Base-by-base conservation (phyloP, 1,284 basidiomycete genomes). In the Ustilago sp. region DNA sequence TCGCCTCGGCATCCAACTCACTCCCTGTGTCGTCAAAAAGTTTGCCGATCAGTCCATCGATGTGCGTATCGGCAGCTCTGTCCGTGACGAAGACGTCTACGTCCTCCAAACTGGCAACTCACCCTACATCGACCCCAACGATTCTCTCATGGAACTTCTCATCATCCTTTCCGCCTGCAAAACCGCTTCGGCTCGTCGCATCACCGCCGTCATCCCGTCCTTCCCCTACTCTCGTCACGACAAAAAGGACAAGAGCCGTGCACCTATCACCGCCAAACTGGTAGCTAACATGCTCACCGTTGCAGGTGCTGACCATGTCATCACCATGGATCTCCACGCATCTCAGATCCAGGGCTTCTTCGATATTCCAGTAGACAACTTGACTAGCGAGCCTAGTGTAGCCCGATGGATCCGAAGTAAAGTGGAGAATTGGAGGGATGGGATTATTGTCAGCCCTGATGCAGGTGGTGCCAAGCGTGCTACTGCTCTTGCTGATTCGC, bases 291-390 rank as follows among this genome's bases (percentile, higher is more conserved):
- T 99, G 91, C 90, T 99, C 68, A 93, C 92, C 47, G 93, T 97
- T 32, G 96, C 97, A 15, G 96, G 96, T 35, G 95, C 94, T 80
- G 95, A 99, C 88, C 96, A 99, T 86, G 93, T 99, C 83, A 99
- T 99, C 84, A 99, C 96, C 23, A 95, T 99, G 92, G 96, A 99
- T 86, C 89, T 99, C 47, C 96, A 99, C 86, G 97, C 96, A 12
- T 94, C 93, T 80, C 96, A 99, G 88, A 98, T 99, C 77, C 96
- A 99, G 87, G 96, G 96, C 12, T 99, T 99, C 89, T 99, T 99
- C 86, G 95, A 99, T 87, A 95, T 99, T 80, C 97, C 96, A 17
- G 95, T 98, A 64, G 96, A 99, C 89, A 99, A 99, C 87, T 73
- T 86, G 34, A 82, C 79, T 23, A 79, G 76, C 53, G 84, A 86